Evolutionary conservation across 352 stramenopile species (phyloP), one percentile per base, ranked within the genome.

Genomic region (Stramenopiles sp.): DNA sequence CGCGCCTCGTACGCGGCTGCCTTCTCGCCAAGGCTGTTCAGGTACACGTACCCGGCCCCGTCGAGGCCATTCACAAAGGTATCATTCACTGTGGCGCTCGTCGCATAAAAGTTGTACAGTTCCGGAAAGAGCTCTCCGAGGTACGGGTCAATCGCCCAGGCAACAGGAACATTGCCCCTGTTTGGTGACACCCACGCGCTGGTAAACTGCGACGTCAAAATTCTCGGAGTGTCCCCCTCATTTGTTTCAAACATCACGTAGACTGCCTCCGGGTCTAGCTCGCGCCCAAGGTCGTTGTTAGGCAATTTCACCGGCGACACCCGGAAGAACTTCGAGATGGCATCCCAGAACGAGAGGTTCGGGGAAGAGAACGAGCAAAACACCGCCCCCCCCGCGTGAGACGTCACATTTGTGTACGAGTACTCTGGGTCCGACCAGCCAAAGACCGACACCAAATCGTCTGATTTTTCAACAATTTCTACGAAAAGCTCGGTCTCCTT

Each of bases 241-340:
- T 63, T 63, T 63, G 43, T 63, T 63, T 63, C 43, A 63, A 63
- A 63, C 25, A 63, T 63, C 25, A 63, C 12, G 25, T 63, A 63
- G 12, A 25, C 25, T 63, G 12, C 25, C 12, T 12, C 12, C 25
- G 43, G 12, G 25, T 63, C 43, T 63, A 63, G 25, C 43, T 18
- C 25, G 25, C 25, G 43, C 25, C 25, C 12, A 63, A 63, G 43
- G 25, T 63, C 43, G 25, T 63, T 63, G 43, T 63, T 25, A 18
- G 43, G 43, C 25, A 63, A 63, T 63, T 12, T 12, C 25, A 63
- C 12, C 25, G 43, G 43, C 25, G 12, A 18, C 12, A 63, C 43
- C 12, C 25, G 12, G 43, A 63, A 63, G 25, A 18, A 63, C 25
- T 63, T 63, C 12, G 43, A 63, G 25, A 63, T 63, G 25, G 43